phyloP scores from a whole-genome alignment of 225 moss, liverwort and hornwort genomes.

The Bryoerythrophyllum caledonicum region DNA sequence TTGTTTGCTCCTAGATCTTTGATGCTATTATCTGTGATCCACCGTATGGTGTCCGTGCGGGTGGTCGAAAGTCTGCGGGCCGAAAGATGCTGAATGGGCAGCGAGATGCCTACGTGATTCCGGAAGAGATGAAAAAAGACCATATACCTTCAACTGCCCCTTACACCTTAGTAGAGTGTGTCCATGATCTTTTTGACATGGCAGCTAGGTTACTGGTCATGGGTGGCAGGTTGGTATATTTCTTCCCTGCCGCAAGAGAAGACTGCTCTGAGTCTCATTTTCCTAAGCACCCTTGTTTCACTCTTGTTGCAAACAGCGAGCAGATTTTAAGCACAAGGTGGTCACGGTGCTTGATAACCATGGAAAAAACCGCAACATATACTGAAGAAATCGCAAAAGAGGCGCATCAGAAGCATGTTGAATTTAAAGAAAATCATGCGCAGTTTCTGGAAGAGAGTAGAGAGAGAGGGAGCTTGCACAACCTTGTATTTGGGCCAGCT shows the following conservation, averaged over 20 bases:
- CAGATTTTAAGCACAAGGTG: slow-evolving; percentile 91
- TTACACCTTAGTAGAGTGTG: slow-evolving; percentile 84
- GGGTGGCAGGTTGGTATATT: slow-evolving; percentile 90
- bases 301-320: slow-evolving; percentile 74
- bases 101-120: slow-evolving; percentile 78
- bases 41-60: slow-evolving; percentile 94
- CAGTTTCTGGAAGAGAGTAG: slow-evolving; percentile 70
- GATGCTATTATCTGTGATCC: slow-evolving; percentile 98
- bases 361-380: slow-evolving; percentile 82
- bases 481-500: slow-evolving; percentile 67
- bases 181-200: slow-evolving; percentile 86
- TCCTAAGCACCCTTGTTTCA: slow-evolving; percentile 91
- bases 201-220: slow-evolving; percentile 77
- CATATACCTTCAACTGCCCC: slow-evolving; percentile 98
- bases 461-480: slow-evolving; percentile 76
- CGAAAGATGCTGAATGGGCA: slow-evolving; percentile 90
- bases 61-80: slow-evolving; percentile 94
- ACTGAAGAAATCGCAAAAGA: slow-evolving; percentile 53
- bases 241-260: slow-evolving; percentile 88
- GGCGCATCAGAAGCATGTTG: slow-evolving; percentile 63
- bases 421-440: slow-evolving; percentile 71
- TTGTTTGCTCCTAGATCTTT: slow-evolving; percentile 60
- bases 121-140: slow-evolving; percentile 73
- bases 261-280: slow-evolving; percentile 78
- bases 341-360: slow-evolving; percentile 87